Conservation (phyloP, 148 eudicot genomes). For the Diospyros lotus region DNA sequence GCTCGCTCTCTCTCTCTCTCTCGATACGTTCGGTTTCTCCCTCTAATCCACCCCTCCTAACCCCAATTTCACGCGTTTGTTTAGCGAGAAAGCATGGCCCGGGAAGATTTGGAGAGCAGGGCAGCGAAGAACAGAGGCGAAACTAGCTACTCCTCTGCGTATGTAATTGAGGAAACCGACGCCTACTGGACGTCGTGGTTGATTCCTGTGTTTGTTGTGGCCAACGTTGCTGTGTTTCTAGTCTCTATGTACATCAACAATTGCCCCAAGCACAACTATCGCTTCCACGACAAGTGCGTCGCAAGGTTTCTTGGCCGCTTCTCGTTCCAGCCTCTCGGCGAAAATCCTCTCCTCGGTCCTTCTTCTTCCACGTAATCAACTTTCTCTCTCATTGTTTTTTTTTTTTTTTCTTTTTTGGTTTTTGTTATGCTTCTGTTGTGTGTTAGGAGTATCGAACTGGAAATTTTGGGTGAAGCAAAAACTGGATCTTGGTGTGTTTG, state of each 20-base stretch:
- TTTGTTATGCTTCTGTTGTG: not conserved
- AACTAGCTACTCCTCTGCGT: conserved; percentile 2
- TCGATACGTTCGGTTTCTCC: not conserved
- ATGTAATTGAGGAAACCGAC: conserved; percentile 25
- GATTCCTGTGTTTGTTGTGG: conserved; percentile 45
- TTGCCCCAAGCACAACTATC: conserved; percentile 41
- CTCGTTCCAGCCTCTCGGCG: conserved; percentile 54
- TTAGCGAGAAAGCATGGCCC: not conserved
- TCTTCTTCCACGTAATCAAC: conserved; percentile 40
- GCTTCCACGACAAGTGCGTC: conserved; percentile 24
- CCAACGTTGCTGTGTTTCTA: conserved; percentile 48
- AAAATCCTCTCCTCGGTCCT: conserved; percentile 72
- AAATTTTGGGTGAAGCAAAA: not conserved
- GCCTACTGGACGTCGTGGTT: conserved; percentile 61
- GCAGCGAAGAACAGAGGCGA: conserved; percentile 13
- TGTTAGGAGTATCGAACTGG: not conserved
- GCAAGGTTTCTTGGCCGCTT: conserved; percentile 58
- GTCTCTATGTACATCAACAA: conserved; percentile 53
- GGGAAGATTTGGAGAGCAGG: conserved; percentile 24
- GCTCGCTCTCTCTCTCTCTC: conserved; percentile 1
- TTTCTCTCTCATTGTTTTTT: conserved; percentile 4
- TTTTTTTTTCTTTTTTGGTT: not conserved
- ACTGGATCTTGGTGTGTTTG: not conserved
- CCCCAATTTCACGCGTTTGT: not conserved
- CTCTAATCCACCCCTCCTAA: not conserved